Percentiles rank a stretch among this genome's conserved stretches.
These are phyloP conservation scores for Capsicum chinense DNA, from an alignment of 257 asterid species.

Conservation along the genomic window DNA sequence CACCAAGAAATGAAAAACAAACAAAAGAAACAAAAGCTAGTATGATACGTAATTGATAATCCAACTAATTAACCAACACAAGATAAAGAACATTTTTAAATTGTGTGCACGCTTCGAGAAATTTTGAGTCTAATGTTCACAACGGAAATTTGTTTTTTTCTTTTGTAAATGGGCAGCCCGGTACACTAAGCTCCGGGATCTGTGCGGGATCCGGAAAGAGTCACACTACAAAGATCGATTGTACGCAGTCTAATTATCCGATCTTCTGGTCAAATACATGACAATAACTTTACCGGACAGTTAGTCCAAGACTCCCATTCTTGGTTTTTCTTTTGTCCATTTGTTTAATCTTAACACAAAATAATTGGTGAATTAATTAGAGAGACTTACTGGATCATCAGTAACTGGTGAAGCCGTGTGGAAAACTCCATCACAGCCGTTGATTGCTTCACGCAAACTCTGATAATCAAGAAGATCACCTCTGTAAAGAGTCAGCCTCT, in stretches of 20 bases:
- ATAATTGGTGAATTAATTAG: neutral
- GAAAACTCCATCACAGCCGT: constrained; percentile 94
- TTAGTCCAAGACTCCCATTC: no score
- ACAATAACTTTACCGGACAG: no score
- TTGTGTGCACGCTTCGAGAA: neutral
- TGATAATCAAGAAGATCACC: constrained; percentile 85
- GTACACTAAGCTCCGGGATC: no score
- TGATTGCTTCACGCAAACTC: constrained; percentile 73
- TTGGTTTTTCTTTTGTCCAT: neutral
- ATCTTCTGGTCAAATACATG: no score
- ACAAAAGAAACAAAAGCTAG: neutral
- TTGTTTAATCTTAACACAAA: neutral
- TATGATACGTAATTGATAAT: neutral
- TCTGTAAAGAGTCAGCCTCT: constrained; percentile 68
- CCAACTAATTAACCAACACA: neutral
- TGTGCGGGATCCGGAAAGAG: no score
- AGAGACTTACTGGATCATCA: constrained; percentile 77
- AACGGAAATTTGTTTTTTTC: no score
- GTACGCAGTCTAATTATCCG: no score
- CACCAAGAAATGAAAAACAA: neutral
- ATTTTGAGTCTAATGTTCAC: no score
- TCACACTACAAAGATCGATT: no score
- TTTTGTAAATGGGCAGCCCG: no score
- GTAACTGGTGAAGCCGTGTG: constrained; percentile 98
- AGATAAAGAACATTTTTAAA: neutral